These are phyloP conservation scores for Aureobasidium zeae DNA, from an alignment of 2,329 filamentous ascomycete genomes.

Conservation along the genomic window DNA sequence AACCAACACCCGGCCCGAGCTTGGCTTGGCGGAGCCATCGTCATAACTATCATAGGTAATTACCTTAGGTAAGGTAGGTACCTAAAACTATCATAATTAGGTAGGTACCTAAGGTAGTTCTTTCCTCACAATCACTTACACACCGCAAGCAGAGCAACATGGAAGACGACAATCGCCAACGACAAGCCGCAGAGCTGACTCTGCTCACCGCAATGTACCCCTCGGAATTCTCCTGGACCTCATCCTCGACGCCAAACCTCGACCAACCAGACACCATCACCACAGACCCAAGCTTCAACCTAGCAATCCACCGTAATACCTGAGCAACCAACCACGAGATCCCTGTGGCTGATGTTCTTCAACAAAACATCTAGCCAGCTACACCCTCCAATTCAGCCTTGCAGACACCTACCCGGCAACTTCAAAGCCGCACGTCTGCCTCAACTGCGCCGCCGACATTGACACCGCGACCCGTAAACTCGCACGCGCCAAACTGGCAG, in stretches of 20 bases:
- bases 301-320: constrained; percentile 16
- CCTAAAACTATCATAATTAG: too few relatives aligned
- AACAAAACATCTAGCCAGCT: constrained; percentile 14
- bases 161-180: constrained; percentile 11
- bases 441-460: constrained; percentile 14
- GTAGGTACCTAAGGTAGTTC: too few relatives aligned
- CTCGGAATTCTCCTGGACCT: constrained; percentile 19
- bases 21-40: neutral
- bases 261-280: neutral
- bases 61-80: too few relatives aligned
- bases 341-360: constrained; percentile 8
- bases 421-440: constrained; percentile 15
- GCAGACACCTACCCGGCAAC: constrained; percentile 15
- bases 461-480: constrained; percentile 16
- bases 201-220: constrained; percentile 20
- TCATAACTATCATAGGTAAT: too few relatives aligned
- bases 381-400: constrained; percentile 17
- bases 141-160: neutral
- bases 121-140: too few relatives aligned
- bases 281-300: constrained; percentile 11
- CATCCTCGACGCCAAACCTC: constrained; percentile 4
- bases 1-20: constrained; percentile 1
- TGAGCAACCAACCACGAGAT: neutral
- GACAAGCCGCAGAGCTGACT: constrained; percentile 17
- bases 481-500: constrained; percentile 13